Conservation (phyloP, 2,329 filamentous ascomycete species). For the Parastagonospora avenae region DNA sequence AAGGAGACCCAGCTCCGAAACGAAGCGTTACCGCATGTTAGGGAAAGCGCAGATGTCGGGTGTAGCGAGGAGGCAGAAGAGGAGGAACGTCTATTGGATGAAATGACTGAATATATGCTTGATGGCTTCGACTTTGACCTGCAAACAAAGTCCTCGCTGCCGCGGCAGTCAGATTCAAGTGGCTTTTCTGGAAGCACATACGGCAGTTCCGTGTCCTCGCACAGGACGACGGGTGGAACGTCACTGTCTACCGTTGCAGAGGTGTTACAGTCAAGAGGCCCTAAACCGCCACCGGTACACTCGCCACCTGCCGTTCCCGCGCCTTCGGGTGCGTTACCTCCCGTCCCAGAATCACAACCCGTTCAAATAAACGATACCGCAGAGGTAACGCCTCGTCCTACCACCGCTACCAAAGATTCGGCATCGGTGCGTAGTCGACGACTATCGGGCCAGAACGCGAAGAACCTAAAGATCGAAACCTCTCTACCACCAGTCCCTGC, state of each 20-base stretch:
- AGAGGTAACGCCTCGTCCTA: conserved; percentile 35
- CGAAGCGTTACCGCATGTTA: conserved; percentile 51
- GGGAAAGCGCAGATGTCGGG: conserved; percentile 43
- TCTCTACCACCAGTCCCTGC: conserved; percentile 45
- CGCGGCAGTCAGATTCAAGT: conserved; percentile 82
- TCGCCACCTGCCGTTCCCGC: conserved; percentile 35
- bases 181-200: conserved; percentile 77
- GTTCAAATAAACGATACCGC: conserved; percentile 28
- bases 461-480: conserved; percentile 90
- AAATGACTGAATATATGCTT: conserved; percentile 85
- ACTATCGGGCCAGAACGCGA: conserved; percentile 78
- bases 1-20: conserved; percentile 51
- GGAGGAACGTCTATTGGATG: conserved; percentile 68
- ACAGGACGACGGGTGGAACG: conserved; percentile 70
- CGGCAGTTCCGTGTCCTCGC: conserved; percentile 78
- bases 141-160: conserved; percentile 69
- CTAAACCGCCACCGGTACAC: conserved; percentile 38
- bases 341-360: conserved; percentile 37
- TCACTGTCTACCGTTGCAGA: conserved; percentile 76
- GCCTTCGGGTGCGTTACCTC: conserved; percentile 38
- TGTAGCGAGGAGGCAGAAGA: conserved; percentile 52
- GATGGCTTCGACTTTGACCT: conserved; percentile 81
- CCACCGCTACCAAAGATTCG: conserved; percentile 30
- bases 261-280: conserved; percentile 51
- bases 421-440: conserved; percentile 72